phyloP scores from a whole-genome alignment of 306 rosid genomes.

The Canavalia gladiata region DNA sequence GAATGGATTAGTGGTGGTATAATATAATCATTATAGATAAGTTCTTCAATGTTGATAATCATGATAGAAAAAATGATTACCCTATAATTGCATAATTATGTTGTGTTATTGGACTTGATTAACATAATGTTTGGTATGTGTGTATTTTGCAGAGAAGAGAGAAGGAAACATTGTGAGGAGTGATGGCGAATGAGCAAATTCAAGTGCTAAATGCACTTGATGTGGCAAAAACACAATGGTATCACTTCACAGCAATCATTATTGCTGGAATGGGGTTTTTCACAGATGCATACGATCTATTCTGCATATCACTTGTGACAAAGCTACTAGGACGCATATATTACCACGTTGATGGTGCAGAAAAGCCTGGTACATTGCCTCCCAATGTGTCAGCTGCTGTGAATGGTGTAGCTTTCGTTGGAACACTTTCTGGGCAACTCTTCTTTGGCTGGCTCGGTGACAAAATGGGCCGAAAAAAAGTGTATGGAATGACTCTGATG shows the following conservation, averaged over 20 bases:
- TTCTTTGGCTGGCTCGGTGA: conserved; percentile 61
- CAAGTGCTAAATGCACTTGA: conserved; percentile 72
- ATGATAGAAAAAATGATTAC: too few species aligned
- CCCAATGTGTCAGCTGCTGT: conserved; percentile 76
- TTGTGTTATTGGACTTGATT: too few species aligned
- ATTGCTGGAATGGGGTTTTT: conserved; percentile 89
- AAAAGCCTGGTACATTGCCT: conserved; percentile 70
- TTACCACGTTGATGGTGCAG: conserved; percentile 66
- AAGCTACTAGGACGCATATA: conserved; percentile 80
- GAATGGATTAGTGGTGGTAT: too few species aligned
- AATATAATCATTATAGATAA: too few species aligned
- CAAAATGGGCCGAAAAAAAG: neutral
- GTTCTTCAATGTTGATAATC: too few species aligned
- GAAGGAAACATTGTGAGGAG: neutral
- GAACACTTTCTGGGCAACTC: conserved; percentile 76
- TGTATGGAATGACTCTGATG: neutral
- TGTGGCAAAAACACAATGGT: conserved; percentile 79
- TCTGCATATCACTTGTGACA: conserved; percentile 75
- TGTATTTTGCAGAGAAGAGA: conserved; percentile 46
- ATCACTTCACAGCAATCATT: conserved; percentile 78
- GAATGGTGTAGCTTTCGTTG: conserved; percentile 74
- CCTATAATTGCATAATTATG: too few species aligned
- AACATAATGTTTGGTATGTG: too few species aligned
- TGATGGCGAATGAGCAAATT: conserved; percentile 60
- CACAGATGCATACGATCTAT: conserved; percentile 82